Base-by-base conservation (phyloP, 257 asterid species). In the Cruciata laevipes region DNA sequence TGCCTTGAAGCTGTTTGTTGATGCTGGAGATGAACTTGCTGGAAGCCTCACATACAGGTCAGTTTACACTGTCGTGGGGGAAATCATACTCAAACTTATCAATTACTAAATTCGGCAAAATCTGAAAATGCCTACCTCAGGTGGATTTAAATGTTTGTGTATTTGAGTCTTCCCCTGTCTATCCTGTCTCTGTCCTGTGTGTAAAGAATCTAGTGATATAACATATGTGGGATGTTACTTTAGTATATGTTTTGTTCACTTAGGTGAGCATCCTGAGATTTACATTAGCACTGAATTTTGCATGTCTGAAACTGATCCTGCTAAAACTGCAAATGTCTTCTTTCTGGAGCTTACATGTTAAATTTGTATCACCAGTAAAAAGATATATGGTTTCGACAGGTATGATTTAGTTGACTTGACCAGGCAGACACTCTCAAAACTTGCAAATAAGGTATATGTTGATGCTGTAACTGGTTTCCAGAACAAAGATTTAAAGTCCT, bases 341-440 rank as follows among this genome's bases (percentile, higher is more conserved):
- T 18, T 20, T 18, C 1, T 53, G 60, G 24, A 5, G 23, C 38
- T 51, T 51, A 25, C 17, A 56, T 12, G 18, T 55, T 47, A 27
- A 33, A 25, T 24, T 64, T 10, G n/a, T 8, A 30, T 61, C 27
- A 3, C 62, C 23, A 16, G 42, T 75, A 40, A 60, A 59, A 37
- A 23, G 77, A 62, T 52, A 60, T 67, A 37, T 73, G 47, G 61
- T 61, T 27, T 69, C 53, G 67, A 74, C 84, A 90, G 99, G 87
- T 93, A 93, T 51, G 99, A 93, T 82, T 85, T 93, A 88, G 97
- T 93, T 20, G 99, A 93, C 83, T 80, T 93, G 80, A 84, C 96
- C 10, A 83, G 95, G 75, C 99, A 93, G 67, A 72, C 90, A 13
- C 90, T 93, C 49, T 93, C 99, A 63, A 93, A 93, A 86, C 87